Evolutionary conservation across 495 filamentous ascomycete genomes (phyloP).

Genomic region (Hypoxylon cercidicola): DNA sequence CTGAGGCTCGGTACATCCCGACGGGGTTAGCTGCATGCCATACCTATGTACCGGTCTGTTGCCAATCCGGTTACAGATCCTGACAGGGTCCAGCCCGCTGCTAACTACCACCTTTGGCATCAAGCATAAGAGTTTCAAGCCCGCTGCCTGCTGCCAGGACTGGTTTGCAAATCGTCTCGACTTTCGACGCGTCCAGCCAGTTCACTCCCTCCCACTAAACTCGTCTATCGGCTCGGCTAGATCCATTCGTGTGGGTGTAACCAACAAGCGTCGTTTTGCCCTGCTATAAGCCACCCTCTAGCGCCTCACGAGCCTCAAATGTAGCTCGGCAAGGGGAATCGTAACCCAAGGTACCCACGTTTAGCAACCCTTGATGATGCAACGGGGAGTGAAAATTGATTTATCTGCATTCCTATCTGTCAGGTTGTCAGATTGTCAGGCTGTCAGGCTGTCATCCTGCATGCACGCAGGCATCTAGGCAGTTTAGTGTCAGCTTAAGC

Average conservation of each 20-base stretch:
- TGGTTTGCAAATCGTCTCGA: conserved; percentile 51
- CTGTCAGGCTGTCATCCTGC: no score
- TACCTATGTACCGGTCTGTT: conserved; percentile 40
- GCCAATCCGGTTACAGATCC: conserved; percentile 48
- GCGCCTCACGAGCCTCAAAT: conserved; percentile 11
- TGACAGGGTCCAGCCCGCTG: conserved; percentile 25
- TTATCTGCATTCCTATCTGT: no score
- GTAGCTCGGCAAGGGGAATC: conserved; percentile 1
- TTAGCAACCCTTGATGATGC: conserved; percentile 23
- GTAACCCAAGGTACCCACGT: conserved; percentile 14
- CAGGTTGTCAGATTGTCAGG: background rate
- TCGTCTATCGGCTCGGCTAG: conserved; percentile 26
- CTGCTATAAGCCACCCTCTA: background rate
- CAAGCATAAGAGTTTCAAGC: conserved; percentile 49
- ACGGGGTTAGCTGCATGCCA: conserved; percentile 29
- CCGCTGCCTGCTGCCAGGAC: conserved; percentile 43
- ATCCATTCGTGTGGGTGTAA: conserved; percentile 6
- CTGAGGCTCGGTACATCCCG: conserved; percentile 39
- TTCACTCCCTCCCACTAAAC: conserved; percentile 3
- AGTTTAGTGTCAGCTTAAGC: no score
- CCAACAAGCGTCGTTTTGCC: conserved; percentile 6
- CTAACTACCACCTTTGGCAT: conserved; percentile 31
- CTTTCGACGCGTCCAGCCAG: background rate
- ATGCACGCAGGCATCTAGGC: no score
- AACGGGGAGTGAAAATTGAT: conserved; percentile 1